These are phyloP conservation scores for Penicillium sp. DNA, from an alignment of 2,329 filamentous ascomycete genomes.

Conservation along the genomic window DNA sequence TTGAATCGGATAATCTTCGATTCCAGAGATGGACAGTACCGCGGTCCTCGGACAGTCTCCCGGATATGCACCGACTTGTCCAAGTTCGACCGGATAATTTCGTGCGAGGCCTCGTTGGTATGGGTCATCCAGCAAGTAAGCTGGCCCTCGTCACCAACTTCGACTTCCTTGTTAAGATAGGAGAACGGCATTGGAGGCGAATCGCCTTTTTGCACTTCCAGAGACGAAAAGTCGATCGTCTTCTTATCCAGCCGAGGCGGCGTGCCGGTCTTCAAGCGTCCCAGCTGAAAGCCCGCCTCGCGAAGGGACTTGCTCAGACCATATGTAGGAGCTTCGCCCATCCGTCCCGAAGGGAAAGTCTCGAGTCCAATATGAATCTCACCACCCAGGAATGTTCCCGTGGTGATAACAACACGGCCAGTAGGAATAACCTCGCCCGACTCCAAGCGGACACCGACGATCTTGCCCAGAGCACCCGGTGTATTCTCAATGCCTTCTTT, in stretches of 20 bases:
- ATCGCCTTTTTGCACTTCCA: slow-evolving; percentile 75
- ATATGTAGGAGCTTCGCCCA: slow-evolving; percentile 90
- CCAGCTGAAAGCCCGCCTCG: slow-evolving; percentile 83
- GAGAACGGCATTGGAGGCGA: slow-evolving; percentile 85
- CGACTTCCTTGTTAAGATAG: slow-evolving; percentile 74
- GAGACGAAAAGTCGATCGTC: slow-evolving; percentile 70
- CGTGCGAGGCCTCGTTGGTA: slow-evolving; percentile 78
- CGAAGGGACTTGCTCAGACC: slow-evolving; percentile 85
- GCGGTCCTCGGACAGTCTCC: slow-evolving; percentile 86
- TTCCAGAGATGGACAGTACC: slow-evolving; percentile 93
- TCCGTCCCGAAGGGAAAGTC: slow-evolving; percentile 77
- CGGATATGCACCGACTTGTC: slow-evolving; percentile 95
- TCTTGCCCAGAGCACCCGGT: slow-evolving; percentile 59
- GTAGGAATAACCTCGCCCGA: slow-evolving; percentile 79
- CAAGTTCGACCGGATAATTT: slow-evolving; percentile 81
- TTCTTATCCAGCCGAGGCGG: slow-evolving; percentile 78
- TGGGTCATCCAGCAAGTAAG: slow-evolving; percentile 81
- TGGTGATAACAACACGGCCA: slow-evolving; percentile 84
- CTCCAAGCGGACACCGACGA: slow-evolving; percentile 80
- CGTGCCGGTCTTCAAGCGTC: slow-evolving; percentile 90
- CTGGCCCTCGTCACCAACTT: slow-evolving; percentile 66
- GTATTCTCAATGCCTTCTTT: slow-evolving; percentile 48
- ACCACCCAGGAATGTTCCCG: slow-evolving; percentile 88
- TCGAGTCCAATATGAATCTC: slow-evolving; percentile 95
- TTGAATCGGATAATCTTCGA: slow-evolving; percentile 87